Evolutionary conservation across 345 rosid species (phyloP), one percentile per base, ranked within the genome.

Genomic region (Noccaea bulbosa): DNA sequence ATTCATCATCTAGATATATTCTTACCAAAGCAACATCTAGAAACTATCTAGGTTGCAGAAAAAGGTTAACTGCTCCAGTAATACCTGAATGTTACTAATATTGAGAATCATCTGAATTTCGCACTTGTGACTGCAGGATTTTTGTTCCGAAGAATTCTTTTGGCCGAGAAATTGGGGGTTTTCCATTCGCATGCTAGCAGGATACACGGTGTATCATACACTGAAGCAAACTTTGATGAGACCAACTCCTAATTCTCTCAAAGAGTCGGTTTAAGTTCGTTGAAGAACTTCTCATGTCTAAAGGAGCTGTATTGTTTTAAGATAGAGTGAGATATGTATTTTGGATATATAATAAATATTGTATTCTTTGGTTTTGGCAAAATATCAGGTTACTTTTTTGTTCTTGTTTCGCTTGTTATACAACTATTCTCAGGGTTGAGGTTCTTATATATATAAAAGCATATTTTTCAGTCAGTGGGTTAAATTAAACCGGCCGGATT

Each of bases 261-360:
- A 20, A 74, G 78, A 67, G 62, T 67, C 34, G 47, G 64, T 67
- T 52, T 51, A 43, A 74, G 61, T 66, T 66, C 33, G 47, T 41
- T 40, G 67, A 66, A 73, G 73, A 73, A 50, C 54, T 53, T 57
- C 71, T 24, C 69, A 43, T 48, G 63, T 67, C 69, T 51, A 47
- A 44, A 67, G 30, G 30, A 27, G 69, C 48, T 74, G 68, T 74
- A 34, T 67, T 74, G 49, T 74, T 49, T 60, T 34, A 53, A 52
- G 48, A 58, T 74, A 67, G 40, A 65, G 35, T 67, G 57, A 67
- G 54, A 58, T 58, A 66, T 74, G 67, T 66, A 74, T 58, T 66
- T 66, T 65, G 65, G 65, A 64, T 38, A 48, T 48, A 57, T 57
- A 50, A 65, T 65, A 73, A 4, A 27, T 27, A 27, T 57, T 51